These are phyloP conservation scores for Thelephora aurantiotincta DNA, from an alignment of 768 basidiomycete species.

Conservation along the genomic window DNA sequence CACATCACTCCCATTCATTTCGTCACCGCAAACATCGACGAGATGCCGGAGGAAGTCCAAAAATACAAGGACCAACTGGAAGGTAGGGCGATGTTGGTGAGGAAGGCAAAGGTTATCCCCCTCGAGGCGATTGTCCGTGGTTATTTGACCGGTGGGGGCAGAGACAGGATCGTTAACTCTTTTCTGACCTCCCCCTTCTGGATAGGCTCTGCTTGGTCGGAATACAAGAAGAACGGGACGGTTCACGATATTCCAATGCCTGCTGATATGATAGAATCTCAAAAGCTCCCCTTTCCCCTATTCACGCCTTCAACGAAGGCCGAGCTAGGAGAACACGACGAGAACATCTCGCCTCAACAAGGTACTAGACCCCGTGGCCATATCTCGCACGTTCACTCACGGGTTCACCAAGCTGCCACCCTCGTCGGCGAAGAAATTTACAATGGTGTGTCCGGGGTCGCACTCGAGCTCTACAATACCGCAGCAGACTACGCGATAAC, in stretches of 20 bases:
- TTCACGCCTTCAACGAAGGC: conserved; percentile 98
- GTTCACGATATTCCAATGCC: conserved; percentile 78
- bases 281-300: conserved; percentile 66
- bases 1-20: conserved; percentile 84
- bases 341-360: conserved; percentile 96
- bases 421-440: conserved; percentile 58
- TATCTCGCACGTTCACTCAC: conserved; percentile 8
- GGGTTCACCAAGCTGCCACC: conserved; percentile 32
- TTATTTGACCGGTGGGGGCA: conserved; percentile 71
- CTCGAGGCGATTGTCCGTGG: conserved; percentile 94
- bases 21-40: conserved; percentile 56
- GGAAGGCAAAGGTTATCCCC: conserved; percentile 76
- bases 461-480: conserved; percentile 54
- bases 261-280: conserved; percentile 68
- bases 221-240: conserved; percentile 80
- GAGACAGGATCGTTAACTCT: not conserved
- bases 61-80: conserved; percentile 65
- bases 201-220: conserved; percentile 87
- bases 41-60: conserved; percentile 72
- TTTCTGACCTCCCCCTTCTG: not conserved
- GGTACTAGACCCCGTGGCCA: conserved; percentile 26
- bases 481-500: conserved; percentile 63
- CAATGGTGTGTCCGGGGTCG: conserved; percentile 37
- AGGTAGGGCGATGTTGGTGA: conserved; percentile 84
- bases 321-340: conserved; percentile 86